Base-by-base conservation (phyloP, 73 alveolate genomes). In the Uronychia binucleata region DNA sequence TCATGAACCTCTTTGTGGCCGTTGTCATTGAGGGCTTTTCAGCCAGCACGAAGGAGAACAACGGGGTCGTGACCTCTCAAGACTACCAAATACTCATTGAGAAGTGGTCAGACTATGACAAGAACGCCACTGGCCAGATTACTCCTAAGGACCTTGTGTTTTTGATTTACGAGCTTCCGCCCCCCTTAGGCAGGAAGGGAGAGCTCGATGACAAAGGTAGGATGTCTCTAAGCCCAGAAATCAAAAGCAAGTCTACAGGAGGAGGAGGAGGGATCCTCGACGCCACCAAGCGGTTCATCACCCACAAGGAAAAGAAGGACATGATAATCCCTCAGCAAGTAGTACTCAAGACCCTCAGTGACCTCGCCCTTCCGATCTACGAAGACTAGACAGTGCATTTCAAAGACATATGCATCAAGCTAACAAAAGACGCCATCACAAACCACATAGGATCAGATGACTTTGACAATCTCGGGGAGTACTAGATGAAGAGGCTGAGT, bases 11-110 rank as follows among this genome's bases (percentile, higher is more conserved):
- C 26, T 79, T 33, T 26, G 80, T 79, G 28, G 86, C 86, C 28
- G 80, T 33, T 33, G 86, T 79, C 34, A 13, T 79, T n/a, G 86
- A 57, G 34, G 86, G 86, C 77, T 33, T 79, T 35, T 29, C 57
- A 5, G 19, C 57, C 8, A 1, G n/a, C 60, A 76, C 27, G 59
- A 76, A 27, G 13, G 59, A 76, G 59, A 76, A 76, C 27, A 76
- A 1, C 28, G 59, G 82, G 5, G 31, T 76, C 19, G 82, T 76
- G 57, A 19, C 27, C 59, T 13, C 59, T 27, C 31, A 28, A n/a
- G 82, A 76, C 8, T 26, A 26, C 59, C 29, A 76, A 58, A 1
- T 27, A 29, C 28, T 76, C 31, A 76, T 76, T 8, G 82, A 76
- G 8, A 13, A 27, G 28, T 76, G 82, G 82, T 11, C 57, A 8